Evolutionary conservation across 495 filamentous ascomycete species (phyloP).

Genomic region (Talaromyces trachyspermus): DNA sequence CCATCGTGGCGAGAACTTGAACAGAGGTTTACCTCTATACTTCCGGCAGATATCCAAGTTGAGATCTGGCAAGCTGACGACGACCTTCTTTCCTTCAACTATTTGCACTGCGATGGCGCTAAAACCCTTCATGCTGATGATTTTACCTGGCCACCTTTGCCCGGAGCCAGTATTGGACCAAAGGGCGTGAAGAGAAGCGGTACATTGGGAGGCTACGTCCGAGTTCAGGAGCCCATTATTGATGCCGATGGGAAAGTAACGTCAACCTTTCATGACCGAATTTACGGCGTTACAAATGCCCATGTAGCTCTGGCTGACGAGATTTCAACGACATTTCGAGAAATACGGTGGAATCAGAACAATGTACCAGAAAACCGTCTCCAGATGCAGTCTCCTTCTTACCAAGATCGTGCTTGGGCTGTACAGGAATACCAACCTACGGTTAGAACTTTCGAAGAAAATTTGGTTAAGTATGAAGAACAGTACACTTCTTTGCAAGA

Average conservation of each 20-base stretch:
- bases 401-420: too few relatives aligned
- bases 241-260: neutral
- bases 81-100: too few relatives aligned
- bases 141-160: neutral
- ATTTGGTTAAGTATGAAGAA: too few relatives aligned
- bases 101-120: too few relatives aligned
- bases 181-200: neutral
- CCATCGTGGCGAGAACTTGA: neutral
- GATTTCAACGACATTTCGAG: neutral
- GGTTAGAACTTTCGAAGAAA: too few relatives aligned
- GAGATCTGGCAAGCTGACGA: neutral
- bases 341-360: neutral
- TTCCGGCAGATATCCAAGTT: neutral
- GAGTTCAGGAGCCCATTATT: neutral
- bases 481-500: too few relatives aligned
- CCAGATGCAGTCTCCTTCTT: too few relatives aligned
- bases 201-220: neutral
- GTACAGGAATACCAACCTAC: too few relatives aligned
- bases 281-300: neutral
- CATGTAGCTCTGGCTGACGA: neutral
- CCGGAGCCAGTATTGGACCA: neutral
- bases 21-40: neutral
- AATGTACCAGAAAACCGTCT: neutral
- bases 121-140: too few relatives aligned
- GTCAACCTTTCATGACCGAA: neutral